phyloP scores from a whole-genome alignment of 1,284 basidiomycete genomes.

The Paramarasmius palmivorus region DNA sequence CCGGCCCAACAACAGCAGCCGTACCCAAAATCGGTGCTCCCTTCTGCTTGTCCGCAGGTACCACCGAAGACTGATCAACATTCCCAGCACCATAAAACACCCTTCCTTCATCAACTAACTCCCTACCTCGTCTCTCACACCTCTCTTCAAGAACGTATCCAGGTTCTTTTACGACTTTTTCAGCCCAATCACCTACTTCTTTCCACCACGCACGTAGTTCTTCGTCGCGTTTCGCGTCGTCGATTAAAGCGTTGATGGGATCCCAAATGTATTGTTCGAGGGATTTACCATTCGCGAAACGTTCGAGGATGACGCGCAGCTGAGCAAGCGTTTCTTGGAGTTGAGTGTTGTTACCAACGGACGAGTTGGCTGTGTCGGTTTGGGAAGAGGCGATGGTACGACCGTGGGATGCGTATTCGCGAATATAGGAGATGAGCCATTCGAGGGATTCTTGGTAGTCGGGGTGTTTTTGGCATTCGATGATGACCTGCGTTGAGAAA shows the following conservation, averaged over 20 bases:
- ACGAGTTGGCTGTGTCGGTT: slow-evolving; percentile 23
- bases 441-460: slow-evolving; percentile 85
- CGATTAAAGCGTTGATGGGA: slow-evolving; percentile 73
- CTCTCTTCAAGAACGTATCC: slow-evolving; percentile 87
- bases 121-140: slow-evolving; percentile 61
- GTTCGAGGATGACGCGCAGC: slow-evolving; percentile 83
- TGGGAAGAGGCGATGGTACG: slow-evolving; percentile 40
- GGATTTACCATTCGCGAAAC: slow-evolving; percentile 81
- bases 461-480: slow-evolving; percentile 91
- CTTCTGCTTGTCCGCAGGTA: background rate
- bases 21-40: background rate
- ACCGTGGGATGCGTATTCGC: slow-evolving; percentile 78
- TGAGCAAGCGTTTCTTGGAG: slow-evolving; percentile 63
- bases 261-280: slow-evolving; percentile 68
- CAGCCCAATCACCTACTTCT: slow-evolving; percentile 64
- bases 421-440: slow-evolving; percentile 75
- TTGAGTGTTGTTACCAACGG: slow-evolving; percentile 43
- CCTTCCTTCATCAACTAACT: slow-evolving; percentile 71
- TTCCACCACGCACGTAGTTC: slow-evolving; percentile 81
- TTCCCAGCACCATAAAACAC: slow-evolving; percentile 56
- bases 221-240: slow-evolving; percentile 76
- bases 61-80: background rate
- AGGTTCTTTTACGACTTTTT: slow-evolving; percentile 48
- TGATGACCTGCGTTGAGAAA: slow-evolving; percentile 74
- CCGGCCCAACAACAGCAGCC: background rate